A percentile compares a stretch with the other conserved stretches of the same genome.
Conservation (phyloP, 2,329 filamentous ascomycete genomes). For the Orbilia quercus region DNA sequence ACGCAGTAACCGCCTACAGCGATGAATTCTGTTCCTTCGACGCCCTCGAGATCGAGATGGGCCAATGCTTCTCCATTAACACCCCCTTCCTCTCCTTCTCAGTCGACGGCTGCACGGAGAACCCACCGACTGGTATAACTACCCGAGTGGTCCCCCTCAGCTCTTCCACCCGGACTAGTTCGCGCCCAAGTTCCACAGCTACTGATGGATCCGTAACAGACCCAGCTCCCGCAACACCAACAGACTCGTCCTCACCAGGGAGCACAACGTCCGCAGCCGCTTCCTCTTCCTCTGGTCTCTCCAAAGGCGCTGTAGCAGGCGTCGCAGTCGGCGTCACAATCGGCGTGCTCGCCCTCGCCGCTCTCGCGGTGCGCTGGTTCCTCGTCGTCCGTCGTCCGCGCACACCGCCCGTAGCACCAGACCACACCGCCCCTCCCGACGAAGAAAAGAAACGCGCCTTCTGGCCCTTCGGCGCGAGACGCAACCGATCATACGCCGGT, state of each 20-base stretch:
- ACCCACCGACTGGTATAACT: constrained; percentile 21
- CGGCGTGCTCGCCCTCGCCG: constrained; percentile 9
- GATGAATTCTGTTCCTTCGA: constrained; percentile 39
- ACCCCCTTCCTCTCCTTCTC: constrained; percentile 43
- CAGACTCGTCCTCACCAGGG: background rate
- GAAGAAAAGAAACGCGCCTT: constrained; percentile 14
- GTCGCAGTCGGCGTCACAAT: constrained; percentile 45
- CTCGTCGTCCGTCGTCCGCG: constrained; percentile 12
- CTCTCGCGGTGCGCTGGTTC: constrained; percentile 12
- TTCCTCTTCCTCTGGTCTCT: constrained; percentile 21
- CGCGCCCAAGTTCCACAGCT: constrained; percentile 1
- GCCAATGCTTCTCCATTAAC: constrained; percentile 38
- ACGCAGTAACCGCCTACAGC: constrained; percentile 40
- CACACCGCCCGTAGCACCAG: constrained; percentile 32
- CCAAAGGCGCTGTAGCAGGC: constrained; percentile 35
- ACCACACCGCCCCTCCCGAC: constrained; percentile 15
- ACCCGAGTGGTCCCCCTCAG: constrained; percentile 33
- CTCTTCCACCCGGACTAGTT: constrained; percentile 14
- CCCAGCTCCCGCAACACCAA: background rate
- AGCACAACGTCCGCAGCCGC: background rate
- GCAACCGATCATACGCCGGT: constrained; percentile 27
- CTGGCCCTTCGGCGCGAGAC: constrained; percentile 17
- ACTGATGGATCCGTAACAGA: background rate
- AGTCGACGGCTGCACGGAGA: constrained; percentile 33
- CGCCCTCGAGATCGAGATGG: constrained; percentile 20